Percentiles rank a stretch among this genome's conserved stretches.
Evolutionary conservation across 768 basidiomycete genomes (phyloP).

Genomic region (Dentipellis sp.): DNA sequence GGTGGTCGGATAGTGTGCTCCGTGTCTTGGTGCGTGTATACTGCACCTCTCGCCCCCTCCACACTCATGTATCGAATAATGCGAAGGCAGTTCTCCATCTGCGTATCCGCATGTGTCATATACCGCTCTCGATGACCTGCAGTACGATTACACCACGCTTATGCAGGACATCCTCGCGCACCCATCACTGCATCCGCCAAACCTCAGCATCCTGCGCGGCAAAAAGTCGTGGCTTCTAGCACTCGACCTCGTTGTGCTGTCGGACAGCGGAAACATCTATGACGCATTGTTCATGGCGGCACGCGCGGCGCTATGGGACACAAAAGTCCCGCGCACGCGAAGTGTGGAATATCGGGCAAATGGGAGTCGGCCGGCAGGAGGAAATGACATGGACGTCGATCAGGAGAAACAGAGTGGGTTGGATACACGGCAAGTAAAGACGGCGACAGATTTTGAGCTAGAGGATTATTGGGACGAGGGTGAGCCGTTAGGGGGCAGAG

Average conservation of each 20-base stretch:
- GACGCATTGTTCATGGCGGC: slow-evolving; percentile 77
- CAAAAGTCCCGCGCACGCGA: slow-evolving; percentile 68
- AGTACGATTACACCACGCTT: slow-evolving; percentile 59
- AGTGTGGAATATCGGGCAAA: slow-evolving; percentile 57
- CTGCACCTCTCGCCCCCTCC: background rate
- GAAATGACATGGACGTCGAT: slow-evolving; percentile 50
- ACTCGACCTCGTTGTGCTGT: slow-evolving; percentile 65
- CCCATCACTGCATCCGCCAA: slow-evolving; percentile 53
- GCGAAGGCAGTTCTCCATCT: slow-evolving; percentile 61
- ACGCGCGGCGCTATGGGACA: slow-evolving; percentile 73
- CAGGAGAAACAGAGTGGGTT: slow-evolving; percentile 38
- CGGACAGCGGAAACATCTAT: slow-evolving; percentile 65
- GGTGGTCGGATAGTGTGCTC: slow-evolving; percentile 57
- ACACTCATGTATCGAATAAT: slow-evolving; percentile 8
- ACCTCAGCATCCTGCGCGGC: slow-evolving; percentile 38
- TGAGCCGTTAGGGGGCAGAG: slow-evolving; percentile 48
- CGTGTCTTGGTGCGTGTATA: slow-evolving; percentile 64
- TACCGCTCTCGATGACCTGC: slow-evolving; percentile 63
- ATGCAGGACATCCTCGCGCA: slow-evolving; percentile 60
- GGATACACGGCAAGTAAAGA: slow-evolving; percentile 39
- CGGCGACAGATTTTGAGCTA: slow-evolving; percentile 76
- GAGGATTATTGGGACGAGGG: slow-evolving; percentile 87
- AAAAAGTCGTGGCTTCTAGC: slow-evolving; percentile 71
- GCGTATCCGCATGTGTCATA: slow-evolving; percentile 67
- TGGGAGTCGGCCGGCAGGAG: slow-evolving; percentile 16